Evolutionary conservation across 768 basidiomycete genomes (phyloP).

Genomic region (Termitomyces sp.): DNA sequence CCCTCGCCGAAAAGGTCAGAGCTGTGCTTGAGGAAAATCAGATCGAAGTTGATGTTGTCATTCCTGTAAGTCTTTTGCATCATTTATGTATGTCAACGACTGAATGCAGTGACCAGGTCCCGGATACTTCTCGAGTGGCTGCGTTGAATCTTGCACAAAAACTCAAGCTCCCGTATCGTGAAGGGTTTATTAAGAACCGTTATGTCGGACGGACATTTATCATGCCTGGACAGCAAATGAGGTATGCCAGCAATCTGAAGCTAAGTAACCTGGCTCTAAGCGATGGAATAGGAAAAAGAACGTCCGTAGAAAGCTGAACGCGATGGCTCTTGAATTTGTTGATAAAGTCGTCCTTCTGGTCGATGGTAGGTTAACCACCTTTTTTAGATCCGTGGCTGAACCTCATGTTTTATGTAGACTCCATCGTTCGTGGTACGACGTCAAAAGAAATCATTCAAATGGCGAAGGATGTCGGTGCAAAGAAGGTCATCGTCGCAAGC

Average conservation of each 20-base stretch:
- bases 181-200: conserved; percentile 98
- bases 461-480: conserved; percentile 98
- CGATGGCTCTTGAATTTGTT: conserved; percentile 96
- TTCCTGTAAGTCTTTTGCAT: conserved; percentile 56
- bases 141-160: conserved; percentile 94
- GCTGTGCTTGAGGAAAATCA: conserved; percentile 63
- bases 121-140: conserved; percentile 95
- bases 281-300: conserved; percentile 71
- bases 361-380: conserved; percentile 58
- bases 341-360: conserved; percentile 92
- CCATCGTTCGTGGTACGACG: conserved; percentile 97
- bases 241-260: conserved; percentile 33
- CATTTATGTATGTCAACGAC: neutral
- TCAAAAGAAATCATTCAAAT: conserved; percentile 99
- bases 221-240: conserved; percentile 98
- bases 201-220: conserved; percentile 99
- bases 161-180: conserved; percentile 85
- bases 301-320: conserved; percentile 92
- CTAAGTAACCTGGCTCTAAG: neutral
- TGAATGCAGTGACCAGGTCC: conserved; percentile 48
- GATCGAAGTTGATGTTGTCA: conserved; percentile 88
- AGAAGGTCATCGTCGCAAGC: conserved; percentile 92
- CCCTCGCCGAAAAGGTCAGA: conserved; percentile 82
- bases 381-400: neutral
- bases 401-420: conserved; percentile 50